Conservation (phyloP, 2,329 filamentous ascomycete genomes). For the Onygenales sp. region DNA sequence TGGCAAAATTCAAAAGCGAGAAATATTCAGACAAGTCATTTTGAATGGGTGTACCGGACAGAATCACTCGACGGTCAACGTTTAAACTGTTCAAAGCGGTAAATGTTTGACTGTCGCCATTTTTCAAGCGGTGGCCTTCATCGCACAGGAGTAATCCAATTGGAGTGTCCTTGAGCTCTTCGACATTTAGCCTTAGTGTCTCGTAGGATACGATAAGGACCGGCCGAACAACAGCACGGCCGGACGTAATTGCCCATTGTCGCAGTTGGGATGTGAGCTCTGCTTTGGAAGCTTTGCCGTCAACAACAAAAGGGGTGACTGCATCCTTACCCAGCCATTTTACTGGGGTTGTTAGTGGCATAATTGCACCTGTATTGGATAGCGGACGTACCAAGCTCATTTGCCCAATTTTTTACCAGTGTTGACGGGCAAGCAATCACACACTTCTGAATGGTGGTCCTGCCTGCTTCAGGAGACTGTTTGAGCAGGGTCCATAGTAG, state of each 20-base stretch:
- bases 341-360: constrained; percentile 28
- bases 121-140: constrained; percentile 93
- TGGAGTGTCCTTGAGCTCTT: constrained; percentile 77
- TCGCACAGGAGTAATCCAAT: constrained; percentile 93
- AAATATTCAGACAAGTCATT: constrained; percentile 99
- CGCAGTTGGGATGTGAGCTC: constrained; percentile 82
- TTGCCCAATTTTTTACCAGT: constrained; percentile 95
- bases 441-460: constrained; percentile 86
- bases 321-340: constrained; percentile 96
- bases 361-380: not conserved
- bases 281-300: constrained; percentile 92
- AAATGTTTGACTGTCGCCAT: constrained; percentile 92
- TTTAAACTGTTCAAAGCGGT: constrained; percentile 82
- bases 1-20: constrained; percentile 89
- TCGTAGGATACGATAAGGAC: constrained; percentile 98
- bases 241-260: constrained; percentile 88
- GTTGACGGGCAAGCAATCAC: constrained; percentile 96
- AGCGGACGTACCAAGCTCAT: constrained; percentile 56
- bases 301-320: constrained; percentile 86
- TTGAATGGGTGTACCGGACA: constrained; percentile 95
- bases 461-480: constrained; percentile 91
- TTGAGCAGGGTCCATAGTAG: constrained; percentile 95
- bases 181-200: constrained; percentile 81
- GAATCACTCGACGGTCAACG: constrained; percentile 81
- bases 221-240: constrained; percentile 79